Base-by-base conservation (phyloP, 345 rosid genomes). In the Acer campestre region DNA sequence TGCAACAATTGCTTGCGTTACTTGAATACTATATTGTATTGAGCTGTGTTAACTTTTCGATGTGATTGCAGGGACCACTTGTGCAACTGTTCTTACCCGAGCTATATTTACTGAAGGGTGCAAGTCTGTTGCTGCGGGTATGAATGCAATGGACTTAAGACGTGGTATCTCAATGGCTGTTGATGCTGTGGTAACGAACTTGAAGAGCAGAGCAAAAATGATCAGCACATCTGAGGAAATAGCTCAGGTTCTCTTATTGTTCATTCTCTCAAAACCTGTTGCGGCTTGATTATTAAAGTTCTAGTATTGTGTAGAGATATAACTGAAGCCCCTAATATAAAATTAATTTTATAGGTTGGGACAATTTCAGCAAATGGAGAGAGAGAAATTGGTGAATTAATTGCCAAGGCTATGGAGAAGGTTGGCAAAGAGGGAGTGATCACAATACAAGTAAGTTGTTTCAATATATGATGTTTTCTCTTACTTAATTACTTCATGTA, bases 361-460 rank as follows among this genome's bases (percentile, higher is more conserved):
- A 97, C 98, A 29, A 94, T 94, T 72, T 97, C 99, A 25, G 91
- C 99, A 56, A 97, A 97, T 85, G 99, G 99, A 14, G 99, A 97
- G 76, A 89, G 97, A 59, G 99, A 97, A 83, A 97, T 97, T 71
- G 99, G 99, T 44, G 98, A 97, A 73, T 77, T 97, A 70, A 97
- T 97, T 67, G 99, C 99, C n/a, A 94, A 94, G 77, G 99, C 99
- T 31, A 97, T 97, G 96, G 99, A 97, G 82, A 94, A 93, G 79
- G 99, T 94, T 4, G 99, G 99, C 77, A 97, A 97, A 82, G 99
- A 97, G 85, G 99, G 99, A 80, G 99, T 97, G 10, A 97, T 97
- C 77, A 94, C 97, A 31, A 94, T 97, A 71, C 92, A 90, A 68
- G 99, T 97, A 79, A 88, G 92, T 81, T 80, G 27, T 27, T 55